These are phyloP conservation scores for Plasmodium gonderi DNA, from an alignment of 169 alveolate genomes.

Conservation along the genomic window DNA sequence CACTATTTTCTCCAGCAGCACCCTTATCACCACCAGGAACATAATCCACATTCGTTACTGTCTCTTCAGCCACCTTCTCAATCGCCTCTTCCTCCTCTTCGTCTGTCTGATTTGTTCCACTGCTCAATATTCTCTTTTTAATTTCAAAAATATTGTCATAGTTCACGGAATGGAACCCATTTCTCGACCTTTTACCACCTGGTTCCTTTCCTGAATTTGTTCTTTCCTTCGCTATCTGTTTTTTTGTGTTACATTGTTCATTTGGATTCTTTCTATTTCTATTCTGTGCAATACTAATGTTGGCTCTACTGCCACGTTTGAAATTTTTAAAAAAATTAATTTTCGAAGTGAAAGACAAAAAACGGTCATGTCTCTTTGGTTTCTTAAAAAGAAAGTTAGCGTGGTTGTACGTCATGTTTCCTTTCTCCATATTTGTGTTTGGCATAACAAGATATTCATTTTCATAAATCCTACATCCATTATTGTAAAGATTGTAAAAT, in stretches of 20 bases:
- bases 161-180: not conserved
- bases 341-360: conserved; percentile 19
- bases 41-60: too few relatives aligned
- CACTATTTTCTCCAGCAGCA: not conserved
- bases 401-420: conserved; percentile 13
- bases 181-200: not conserved
- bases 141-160: conserved; percentile 31
- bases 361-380: conserved; percentile 27
- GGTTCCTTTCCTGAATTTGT: not conserved
- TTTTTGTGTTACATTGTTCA: not conserved
- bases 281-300: not conserved
- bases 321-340: conserved; percentile 34
- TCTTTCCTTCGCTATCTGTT: not conserved
- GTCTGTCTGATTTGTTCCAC: not conserved
- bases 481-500: conserved; percentile 17
- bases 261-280: not conserved
- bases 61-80: not conserved
- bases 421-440: conserved; percentile 11
- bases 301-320: not conserved
- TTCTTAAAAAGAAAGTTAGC: conserved; percentile 38
- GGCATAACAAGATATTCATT: conserved; percentile 3
- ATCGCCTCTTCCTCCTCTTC: not conserved
- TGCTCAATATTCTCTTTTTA: not conserved
- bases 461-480: conserved; percentile 35
- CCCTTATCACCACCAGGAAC: too few relatives aligned